These are phyloP conservation scores for Neurospora sp. DNA, from an alignment of 2,329 filamentous ascomycete genomes.

Conservation along the genomic window DNA sequence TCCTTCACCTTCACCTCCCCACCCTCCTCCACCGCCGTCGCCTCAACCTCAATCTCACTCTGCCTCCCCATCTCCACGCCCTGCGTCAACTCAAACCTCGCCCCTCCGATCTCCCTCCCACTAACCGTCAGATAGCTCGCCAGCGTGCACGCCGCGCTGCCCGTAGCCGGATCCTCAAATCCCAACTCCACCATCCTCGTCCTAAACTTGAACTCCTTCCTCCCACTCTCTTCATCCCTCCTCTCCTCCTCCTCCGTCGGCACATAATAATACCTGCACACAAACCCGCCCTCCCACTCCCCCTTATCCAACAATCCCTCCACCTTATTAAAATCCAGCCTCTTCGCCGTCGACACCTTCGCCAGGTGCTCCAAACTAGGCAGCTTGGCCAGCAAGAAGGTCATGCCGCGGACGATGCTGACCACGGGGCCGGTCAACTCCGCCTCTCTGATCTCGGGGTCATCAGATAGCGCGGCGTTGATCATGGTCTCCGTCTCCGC, in stretches of 20 bases:
- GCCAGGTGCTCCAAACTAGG: conserved; percentile 49
- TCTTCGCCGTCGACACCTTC: conserved; percentile 22
- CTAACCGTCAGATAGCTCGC: conserved; percentile 41
- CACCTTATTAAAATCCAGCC: conserved; percentile 24
- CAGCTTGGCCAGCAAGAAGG: conserved; percentile 57
- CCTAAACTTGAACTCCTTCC: conserved; percentile 29
- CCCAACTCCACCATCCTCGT: conserved; percentile 49
- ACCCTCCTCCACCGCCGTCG: conserved; percentile 14
- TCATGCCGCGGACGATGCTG: conserved; percentile 65
- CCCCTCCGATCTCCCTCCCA: conserved; percentile 25
- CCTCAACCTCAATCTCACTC: conserved; percentile 41
- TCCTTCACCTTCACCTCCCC: conserved; percentile 14
- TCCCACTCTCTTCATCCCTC: conserved; percentile 19
- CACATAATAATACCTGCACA: conserved; percentile 52
- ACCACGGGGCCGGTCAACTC: conserved; percentile 39
- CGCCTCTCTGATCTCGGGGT: conserved; percentile 22
- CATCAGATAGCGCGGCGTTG: conserved; percentile 22
- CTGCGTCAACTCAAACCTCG: conserved; percentile 47
- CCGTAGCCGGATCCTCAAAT: conserved; percentile 52
- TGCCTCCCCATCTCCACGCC: conserved; percentile 58
- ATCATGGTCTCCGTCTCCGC: conserved; percentile 17
- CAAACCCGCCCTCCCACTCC: conserved; percentile 42
- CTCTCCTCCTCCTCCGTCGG: conserved; percentile 20
- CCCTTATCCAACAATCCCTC: conserved; percentile 37
- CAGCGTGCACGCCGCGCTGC: conserved; percentile 51